Evolutionary conservation across 441 rosid genomes (phyloP), one percentile per base, ranked within the genome.

Genomic region (Jatropha podagrica): DNA sequence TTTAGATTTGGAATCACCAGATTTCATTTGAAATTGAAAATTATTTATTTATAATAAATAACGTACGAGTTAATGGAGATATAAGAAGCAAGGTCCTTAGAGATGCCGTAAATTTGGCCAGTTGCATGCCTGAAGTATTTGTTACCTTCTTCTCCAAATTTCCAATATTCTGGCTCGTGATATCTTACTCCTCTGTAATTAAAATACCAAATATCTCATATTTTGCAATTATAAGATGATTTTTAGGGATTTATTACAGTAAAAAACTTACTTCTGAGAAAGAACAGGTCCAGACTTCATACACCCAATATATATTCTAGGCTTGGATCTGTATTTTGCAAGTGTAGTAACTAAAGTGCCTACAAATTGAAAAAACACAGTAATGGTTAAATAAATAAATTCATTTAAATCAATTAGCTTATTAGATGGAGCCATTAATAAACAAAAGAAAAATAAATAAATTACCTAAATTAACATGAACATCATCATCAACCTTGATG

Each of bases 281-380:
- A 94, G 88, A 74, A 94, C 97, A 1, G 98, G 97, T 2, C 98
- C 97, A 3, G 98, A 92, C 74, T 92, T 94, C 98, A 94, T 94
- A 86, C 98, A 94, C 1, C 98, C 98, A 14, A 94, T 89, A 73
- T 92, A 94, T 20, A 88, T 78, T 74, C 94, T 81, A 0, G 95
- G 92, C 78, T 86, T 94, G 55, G 87, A 75, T 58, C 92, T 83
- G 79, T 92, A 65, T 54, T 76, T 83, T 0, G 90, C 88, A 15
- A 94, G 83, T 3, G 90, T 81, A 37, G 76, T 85, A 23, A 40
- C 85, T 14, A 94, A 78, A 88, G 74, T 84, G 2, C 97, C 98
- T 90, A 7, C 5, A 27, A 40, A 12, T n/a, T 60, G 18, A 40
- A 10, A 10, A 27, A 12, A 13, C 5, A 65, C 0, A 20, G 3